Evolutionary conservation across 2,329 filamentous ascomycete genomes (phyloP).

Genomic region (Xylaria sp.): DNA sequence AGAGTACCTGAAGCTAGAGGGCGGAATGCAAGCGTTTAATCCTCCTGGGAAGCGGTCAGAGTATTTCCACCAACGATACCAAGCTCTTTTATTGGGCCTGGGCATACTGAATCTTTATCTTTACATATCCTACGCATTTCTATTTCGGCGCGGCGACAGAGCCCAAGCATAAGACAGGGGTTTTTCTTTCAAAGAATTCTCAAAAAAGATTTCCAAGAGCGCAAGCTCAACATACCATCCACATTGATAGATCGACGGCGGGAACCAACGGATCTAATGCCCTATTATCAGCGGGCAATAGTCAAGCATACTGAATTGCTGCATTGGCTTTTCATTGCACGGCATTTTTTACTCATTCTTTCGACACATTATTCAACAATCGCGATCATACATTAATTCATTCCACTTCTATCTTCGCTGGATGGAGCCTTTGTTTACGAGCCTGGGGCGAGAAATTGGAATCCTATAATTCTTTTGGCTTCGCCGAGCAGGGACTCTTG

Average conservation of each 20-base stretch:
- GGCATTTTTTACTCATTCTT: conserved; percentile 1
- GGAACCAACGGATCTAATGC: conserved; percentile 13
- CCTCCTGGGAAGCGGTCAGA: background rate
- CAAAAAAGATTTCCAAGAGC: conserved; percentile 36
- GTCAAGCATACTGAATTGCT: conserved; percentile 8
- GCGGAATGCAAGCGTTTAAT: conserved; percentile 61
- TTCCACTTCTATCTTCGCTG: conserved; percentile 14
- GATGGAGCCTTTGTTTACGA: conserved; percentile 1
- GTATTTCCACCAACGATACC: background rate
- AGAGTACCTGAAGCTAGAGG: conserved; percentile 74
- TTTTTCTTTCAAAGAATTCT: conserved; percentile 32
- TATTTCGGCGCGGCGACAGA: conserved; percentile 5
- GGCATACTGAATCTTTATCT: background rate
- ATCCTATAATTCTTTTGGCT: conserved; percentile 5
- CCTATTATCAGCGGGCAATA: background rate
- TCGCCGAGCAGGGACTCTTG: conserved; percentile 1
- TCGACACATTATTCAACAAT: conserved; percentile 8
- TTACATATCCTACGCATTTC: conserved; percentile 17
- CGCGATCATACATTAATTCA: background rate
- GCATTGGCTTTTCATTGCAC: background rate
- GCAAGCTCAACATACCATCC: conserved; percentile 33
- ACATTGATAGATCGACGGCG: conserved; percentile 20
- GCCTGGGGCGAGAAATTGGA: background rate
- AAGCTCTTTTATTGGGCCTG: background rate
- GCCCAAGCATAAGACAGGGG: conserved; percentile 13